A percentile compares a stretch with the other conserved stretches of the same genome.
Evolutionary conservation across 2,329 filamentous ascomycete genomes (phyloP).

Genomic region (Paraphoma sp.): DNA sequence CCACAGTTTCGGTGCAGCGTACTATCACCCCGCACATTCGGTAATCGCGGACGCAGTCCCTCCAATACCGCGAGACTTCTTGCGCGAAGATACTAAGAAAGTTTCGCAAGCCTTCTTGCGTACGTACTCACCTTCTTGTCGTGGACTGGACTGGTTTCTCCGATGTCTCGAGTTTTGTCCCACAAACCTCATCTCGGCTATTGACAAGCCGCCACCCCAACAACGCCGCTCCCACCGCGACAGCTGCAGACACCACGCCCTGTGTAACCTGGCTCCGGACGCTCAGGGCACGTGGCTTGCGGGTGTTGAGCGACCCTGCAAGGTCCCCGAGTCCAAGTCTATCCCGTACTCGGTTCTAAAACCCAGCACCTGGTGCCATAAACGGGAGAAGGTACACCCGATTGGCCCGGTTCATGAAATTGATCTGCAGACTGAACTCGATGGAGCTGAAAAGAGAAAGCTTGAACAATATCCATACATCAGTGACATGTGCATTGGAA

Average conservation of each 20-base stretch:
- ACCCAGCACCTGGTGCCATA: constrained; percentile 7
- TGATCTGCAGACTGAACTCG: not conserved
- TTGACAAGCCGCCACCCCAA: constrained; percentile 25
- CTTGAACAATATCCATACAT: not conserved
- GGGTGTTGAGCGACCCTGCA: constrained; percentile 6
- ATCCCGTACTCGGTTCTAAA: constrained; percentile 7
- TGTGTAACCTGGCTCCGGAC: constrained; percentile 17
- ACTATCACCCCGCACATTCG: constrained; percentile 37
- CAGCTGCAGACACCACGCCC: constrained; percentile 21
- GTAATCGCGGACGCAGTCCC: constrained; percentile 21
- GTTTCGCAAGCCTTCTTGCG: constrained; percentile 8
- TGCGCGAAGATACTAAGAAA: constrained; percentile 14
- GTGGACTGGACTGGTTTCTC: constrained; percentile 11
- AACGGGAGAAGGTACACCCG: constrained; percentile 6
- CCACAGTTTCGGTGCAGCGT: constrained; percentile 34
- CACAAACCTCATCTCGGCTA: constrained; percentile 35
- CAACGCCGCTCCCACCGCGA: constrained; percentile 22
- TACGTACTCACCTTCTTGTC: constrained; percentile 17
- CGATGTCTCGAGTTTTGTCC: constrained; percentile 16
- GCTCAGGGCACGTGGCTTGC: constrained; percentile 11
- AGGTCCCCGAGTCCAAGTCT: constrained; percentile 2
- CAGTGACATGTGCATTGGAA: not conserved
- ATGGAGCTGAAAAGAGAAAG: not conserved
- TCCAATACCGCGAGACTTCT: constrained; percentile 4
- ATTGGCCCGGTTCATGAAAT: constrained; percentile 15